Base-by-base conservation (phyloP, 1,139 yeast species). In the Meyerozyma sp. region DNA sequence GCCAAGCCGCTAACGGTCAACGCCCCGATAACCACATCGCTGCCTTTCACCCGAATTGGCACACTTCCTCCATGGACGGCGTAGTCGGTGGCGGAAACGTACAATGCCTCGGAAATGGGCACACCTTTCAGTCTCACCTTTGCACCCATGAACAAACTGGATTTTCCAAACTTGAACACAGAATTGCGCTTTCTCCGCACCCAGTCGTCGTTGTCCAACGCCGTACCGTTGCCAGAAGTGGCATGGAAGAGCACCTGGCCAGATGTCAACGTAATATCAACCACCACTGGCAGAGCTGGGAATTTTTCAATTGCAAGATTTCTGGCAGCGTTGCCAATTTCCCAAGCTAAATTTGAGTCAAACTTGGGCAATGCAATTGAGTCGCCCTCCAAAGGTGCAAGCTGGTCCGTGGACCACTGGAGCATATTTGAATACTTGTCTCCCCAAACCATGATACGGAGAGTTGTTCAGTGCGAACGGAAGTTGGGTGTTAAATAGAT, bases 31-130 rank as follows among this genome's bases (percentile, higher is more conserved):
- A 79, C 63, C 18, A 72, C 70, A 49, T 73, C 81, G 34, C 65
- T 56, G 25, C 67, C 66, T 10, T 61, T 58, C 14, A 78, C 64
- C 41, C 73, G 67, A 40, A 81, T 61, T 2, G 86, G 85, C 43
- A 81, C 73, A 43, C 80, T 78, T 38, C 87, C 87, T 9, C 86
- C 88, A 51, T 80, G 85, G 41, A 70, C 60, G 9, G 84, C 81
- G 52, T 68, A 81, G n/a, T 79, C 81, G 25, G 52, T 49, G 16
- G 73, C 65, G 21, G 71, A 63, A 30, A 70, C 55, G 49, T 65
- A 73, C 46, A 68, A 66, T n/a, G 71, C 73, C 16, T 70, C 69
- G 42, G 65, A 71, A 10, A 70, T 46, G 1, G 66, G 44, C 45
- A 56, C 49, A 1, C 55, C 59, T 49, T 64, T 69, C 2, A 40